These are phyloP conservation scores for Rhizopogon roseolus DNA, from an alignment of 768 basidiomycete genomes.

Conservation along the genomic window DNA sequence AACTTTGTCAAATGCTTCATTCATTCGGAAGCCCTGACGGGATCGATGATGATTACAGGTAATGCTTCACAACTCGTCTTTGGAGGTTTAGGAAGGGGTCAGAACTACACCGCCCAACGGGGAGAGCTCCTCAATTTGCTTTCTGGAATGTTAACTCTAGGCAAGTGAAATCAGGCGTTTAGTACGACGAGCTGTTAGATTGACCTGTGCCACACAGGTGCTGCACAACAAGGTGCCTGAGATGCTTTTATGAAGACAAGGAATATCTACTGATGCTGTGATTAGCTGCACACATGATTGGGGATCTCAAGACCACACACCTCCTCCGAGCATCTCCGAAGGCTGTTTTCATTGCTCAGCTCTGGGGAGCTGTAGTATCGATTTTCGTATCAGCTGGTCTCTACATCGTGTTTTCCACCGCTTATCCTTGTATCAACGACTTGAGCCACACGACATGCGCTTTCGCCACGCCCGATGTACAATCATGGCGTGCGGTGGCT, in stretches of 20 bases:
- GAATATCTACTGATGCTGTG: not conserved
- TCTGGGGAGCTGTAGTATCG: conserved; percentile 48
- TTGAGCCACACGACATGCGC: not conserved
- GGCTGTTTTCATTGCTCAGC: conserved; percentile 58
- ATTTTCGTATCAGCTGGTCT: conserved; percentile 52
- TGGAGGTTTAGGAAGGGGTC: conserved; percentile 51
- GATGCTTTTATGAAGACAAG: not conserved
- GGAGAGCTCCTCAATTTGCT: not conserved
- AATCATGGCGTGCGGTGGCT: conserved; percentile 2
- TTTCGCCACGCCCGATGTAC: conserved; percentile 1
- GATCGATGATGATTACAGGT: conserved; percentile 8
- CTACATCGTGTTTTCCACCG: conserved; percentile 56
- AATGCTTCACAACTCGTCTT: conserved; percentile 55
- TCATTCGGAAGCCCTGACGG: not conserved
- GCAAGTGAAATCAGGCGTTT: not conserved
- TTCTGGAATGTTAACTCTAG: conserved; percentile 1
- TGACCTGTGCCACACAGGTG: not conserved
- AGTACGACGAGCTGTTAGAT: not conserved
- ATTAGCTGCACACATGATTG: conserved; percentile 50
- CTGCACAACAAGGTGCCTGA: not conserved
- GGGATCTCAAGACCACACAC: conserved; percentile 60
- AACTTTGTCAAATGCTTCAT: not conserved
- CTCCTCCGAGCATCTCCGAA: conserved; percentile 55
- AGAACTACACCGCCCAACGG: conserved; percentile 13
- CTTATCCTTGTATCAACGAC: conserved; percentile 46